Conservation (phyloP, 148 eudicot species). For the Camellia sinensis region DNA sequence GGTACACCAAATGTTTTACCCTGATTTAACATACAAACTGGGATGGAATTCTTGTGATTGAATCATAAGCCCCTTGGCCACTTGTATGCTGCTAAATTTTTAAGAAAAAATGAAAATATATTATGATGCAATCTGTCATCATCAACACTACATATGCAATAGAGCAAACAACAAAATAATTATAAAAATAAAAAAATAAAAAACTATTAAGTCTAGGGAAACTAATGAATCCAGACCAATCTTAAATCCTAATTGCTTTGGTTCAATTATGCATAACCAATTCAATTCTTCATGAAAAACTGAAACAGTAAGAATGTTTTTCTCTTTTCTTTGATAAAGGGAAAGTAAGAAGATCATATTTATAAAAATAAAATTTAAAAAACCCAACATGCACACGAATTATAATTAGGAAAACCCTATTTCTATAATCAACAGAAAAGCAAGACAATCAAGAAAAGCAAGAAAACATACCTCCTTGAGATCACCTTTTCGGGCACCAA, state of each 20-base stretch:
- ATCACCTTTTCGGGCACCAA: conserved; percentile 28
- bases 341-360: not conserved
- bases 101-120: not conserved
- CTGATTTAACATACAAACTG: not conserved
- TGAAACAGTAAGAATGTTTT: not conserved
- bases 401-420: not conserved
- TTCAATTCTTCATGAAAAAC: not conserved
- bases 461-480: conserved; percentile 18
- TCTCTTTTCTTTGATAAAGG: not conserved
- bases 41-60: not conserved
- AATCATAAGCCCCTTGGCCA: not conserved
- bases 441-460: not conserved
- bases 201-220: not conserved
- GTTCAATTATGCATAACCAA: not conserved
- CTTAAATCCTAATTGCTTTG: not conserved
- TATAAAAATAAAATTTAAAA: not conserved
- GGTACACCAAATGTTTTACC: too few relatives aligned
- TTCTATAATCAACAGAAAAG: not conserved
- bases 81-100: not conserved
- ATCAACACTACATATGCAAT: not conserved
- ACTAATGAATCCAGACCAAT: not conserved
- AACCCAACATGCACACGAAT: not conserved
- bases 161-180: not conserved
- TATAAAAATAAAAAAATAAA: not conserved
- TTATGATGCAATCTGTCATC: not conserved